A percentile compares a stretch with the other conserved stretches of the same genome.
These are phyloP conservation scores for Psilocybe subaeruginosa DNA, from an alignment of 768 basidiomycete species.

Conservation along the genomic window DNA sequence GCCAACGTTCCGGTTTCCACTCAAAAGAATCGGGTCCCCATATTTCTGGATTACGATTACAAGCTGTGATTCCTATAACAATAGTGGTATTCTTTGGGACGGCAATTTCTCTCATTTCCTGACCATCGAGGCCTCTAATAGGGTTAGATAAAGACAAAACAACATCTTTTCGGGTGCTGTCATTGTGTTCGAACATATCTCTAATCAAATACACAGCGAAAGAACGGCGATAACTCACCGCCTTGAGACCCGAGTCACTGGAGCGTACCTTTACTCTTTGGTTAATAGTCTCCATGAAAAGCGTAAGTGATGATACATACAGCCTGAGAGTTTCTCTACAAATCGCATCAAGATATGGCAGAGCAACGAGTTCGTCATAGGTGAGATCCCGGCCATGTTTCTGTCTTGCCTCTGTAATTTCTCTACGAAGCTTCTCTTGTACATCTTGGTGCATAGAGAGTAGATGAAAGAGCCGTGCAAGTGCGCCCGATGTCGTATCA, in stretches of 20 bases:
- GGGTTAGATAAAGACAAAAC: conserved; percentile 25
- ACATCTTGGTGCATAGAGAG: conserved; percentile 37
- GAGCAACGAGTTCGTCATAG: conserved; percentile 38
- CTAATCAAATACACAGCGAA: no score
- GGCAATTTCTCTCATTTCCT: conserved; percentile 28
- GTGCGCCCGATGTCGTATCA: conserved; percentile 43
- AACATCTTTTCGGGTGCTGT: conserved; percentile 12
- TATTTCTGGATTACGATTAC: conserved; percentile 40
- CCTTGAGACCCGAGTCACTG: conserved; percentile 23
- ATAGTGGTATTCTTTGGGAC: conserved; percentile 39
- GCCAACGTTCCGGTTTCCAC: conserved; percentile 54
- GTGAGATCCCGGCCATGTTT: conserved; percentile 1
- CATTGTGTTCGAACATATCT: not conserved
- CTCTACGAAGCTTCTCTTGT: conserved; percentile 41
- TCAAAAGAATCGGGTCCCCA: conserved; percentile 51
- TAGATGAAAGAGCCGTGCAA: conserved; percentile 34
- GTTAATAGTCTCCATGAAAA: not conserved
- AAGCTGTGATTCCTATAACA: conserved; percentile 30
- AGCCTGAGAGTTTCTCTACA: conserved; percentile 40
- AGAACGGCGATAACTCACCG: conserved; percentile 15
- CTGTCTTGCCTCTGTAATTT: conserved; percentile 30
- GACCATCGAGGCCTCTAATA: conserved; percentile 24
- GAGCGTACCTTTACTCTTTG: conserved; percentile 14
- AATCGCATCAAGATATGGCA: conserved; percentile 41
- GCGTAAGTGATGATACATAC: conserved; percentile 21